A percentile compares a stretch with the other conserved stretches of the same genome.
These are phyloP conservation scores for Penicillium angulare DNA, from an alignment of 495 filamentous ascomycete species.

Conservation along the genomic window DNA sequence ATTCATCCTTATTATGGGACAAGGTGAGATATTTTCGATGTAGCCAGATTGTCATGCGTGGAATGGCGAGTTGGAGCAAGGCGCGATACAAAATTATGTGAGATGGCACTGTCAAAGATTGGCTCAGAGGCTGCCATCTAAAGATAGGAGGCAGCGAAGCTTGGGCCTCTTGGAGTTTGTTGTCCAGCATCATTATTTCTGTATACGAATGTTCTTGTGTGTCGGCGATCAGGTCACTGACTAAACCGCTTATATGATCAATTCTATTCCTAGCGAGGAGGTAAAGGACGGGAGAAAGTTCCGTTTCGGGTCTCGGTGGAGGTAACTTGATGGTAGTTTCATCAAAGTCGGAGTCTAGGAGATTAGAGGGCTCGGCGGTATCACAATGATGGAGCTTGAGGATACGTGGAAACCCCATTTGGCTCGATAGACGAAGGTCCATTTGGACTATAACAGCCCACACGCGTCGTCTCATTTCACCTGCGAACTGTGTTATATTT, in stretches of 20 bases:
- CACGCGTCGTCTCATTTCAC: constrained; percentile 36
- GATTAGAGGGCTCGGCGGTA: neutral
- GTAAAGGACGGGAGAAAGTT: neutral
- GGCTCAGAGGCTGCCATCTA: neutral
- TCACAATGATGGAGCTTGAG: constrained; percentile 12
- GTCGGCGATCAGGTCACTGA: neutral
- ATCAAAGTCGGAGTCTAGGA: neutral
- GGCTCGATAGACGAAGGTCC: constrained; percentile 41
- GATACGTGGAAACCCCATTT: constrained; percentile 54
- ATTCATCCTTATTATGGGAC: neutral
- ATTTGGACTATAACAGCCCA: constrained; percentile 30
- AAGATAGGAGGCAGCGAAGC: neutral
- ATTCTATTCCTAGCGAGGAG: neutral
- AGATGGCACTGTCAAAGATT: neutral
- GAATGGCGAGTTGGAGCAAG: neutral
- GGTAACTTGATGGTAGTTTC: neutral
- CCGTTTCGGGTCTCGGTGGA: neutral
- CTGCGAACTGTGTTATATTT: constrained; percentile 25
- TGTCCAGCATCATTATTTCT: neutral
- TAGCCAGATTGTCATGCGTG: neutral
- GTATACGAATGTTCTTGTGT: neutral
- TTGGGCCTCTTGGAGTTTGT: neutral
- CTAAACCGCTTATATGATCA: neutral
- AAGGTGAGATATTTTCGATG: neutral
- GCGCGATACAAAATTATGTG: neutral